Conservation (phyloP, 73 alveolate species). For the Symbiodinium natans region DNA sequence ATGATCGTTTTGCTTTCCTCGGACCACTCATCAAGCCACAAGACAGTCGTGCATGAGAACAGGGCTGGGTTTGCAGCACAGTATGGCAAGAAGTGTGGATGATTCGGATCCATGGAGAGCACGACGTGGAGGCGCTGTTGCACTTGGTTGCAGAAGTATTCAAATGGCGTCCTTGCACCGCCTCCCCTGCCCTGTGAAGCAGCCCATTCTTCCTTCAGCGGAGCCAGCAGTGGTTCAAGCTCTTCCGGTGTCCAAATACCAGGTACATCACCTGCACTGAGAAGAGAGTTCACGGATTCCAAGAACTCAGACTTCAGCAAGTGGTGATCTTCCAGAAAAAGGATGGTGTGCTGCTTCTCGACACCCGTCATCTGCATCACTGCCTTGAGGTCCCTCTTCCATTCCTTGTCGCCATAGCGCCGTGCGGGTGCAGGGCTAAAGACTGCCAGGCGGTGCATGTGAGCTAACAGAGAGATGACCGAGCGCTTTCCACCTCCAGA, state of each 20-base stretch:
- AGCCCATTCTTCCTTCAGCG: slow-evolving; percentile 78
- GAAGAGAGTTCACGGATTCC: slow-evolving; percentile 98
- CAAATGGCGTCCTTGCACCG: slow-evolving; percentile 85
- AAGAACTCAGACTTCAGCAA: slow-evolving; percentile 97
- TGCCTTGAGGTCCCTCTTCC: slow-evolving; percentile 98
- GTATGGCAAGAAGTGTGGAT: slow-evolving; percentile 98
- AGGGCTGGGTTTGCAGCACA: slow-evolving; percentile 99
- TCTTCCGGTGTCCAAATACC: slow-evolving; percentile 99
- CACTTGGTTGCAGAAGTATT: slow-evolving; percentile 95
- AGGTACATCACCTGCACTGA: slow-evolving; percentile 99
- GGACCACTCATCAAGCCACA: slow-evolving; percentile 97
- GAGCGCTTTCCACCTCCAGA: slow-evolving; percentile 99
- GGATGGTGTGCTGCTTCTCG: slow-evolving; percentile 97
- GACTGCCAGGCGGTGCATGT: slow-evolving; percentile 96
- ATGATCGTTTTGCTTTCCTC: slow-evolving; percentile 92
- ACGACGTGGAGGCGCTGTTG: slow-evolving; percentile 98
- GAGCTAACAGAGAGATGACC: slow-evolving; percentile 95
- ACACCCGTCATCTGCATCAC: slow-evolving; percentile 98
- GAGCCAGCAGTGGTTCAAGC: slow-evolving; percentile 86
- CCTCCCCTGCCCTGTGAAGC: slow-evolving; percentile 86
- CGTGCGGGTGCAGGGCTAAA: slow-evolving; percentile 96
- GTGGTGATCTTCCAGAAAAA: slow-evolving; percentile 98
- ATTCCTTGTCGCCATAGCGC: slow-evolving; percentile 96
- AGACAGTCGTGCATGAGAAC: slow-evolving; percentile 97
- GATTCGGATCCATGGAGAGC: slow-evolving; percentile 98